A percentile compares a stretch with the other conserved stretches of the same genome.
Conservation (phyloP, 2,329 filamentous ascomycete species). For the Neonectria hederae region DNA sequence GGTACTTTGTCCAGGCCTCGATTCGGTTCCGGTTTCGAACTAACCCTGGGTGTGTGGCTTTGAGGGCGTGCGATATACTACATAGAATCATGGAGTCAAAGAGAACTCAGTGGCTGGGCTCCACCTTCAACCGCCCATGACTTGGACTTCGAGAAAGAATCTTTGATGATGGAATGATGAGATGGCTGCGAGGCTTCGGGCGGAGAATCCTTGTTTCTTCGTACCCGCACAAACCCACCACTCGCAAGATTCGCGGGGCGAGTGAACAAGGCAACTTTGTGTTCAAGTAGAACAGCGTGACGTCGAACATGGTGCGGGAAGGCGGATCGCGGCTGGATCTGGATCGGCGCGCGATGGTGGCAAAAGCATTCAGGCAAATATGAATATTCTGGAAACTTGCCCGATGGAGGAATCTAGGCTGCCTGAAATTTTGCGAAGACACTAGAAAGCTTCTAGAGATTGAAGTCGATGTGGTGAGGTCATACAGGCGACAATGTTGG, state of each 20-base stretch:
- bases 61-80: neutral
- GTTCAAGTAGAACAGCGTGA: slow-evolving; percentile 5
- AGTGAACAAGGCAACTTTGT: slow-evolving; percentile 3
- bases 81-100: too few species aligned
- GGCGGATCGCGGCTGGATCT: slow-evolving; percentile 17
- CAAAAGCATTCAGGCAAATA: neutral
- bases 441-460: neutral
- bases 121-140: neutral
- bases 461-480: neutral
- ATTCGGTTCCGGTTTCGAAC: slow-evolving; percentile 15
- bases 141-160: neutral
- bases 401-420: neutral
- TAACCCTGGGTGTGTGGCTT: slow-evolving; percentile 15
- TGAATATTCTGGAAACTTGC: slow-evolving; percentile 18
- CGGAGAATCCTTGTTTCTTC: neutral
- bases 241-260: slow-evolving; percentile 11
- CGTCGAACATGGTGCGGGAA: slow-evolving; percentile 1
- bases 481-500: neutral
- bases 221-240: neutral
- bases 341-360: slow-evolving; percentile 15
- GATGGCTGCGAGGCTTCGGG: neutral
- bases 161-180: neutral
- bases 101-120: neutral
- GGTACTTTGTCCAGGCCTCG: neutral
- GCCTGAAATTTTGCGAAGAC: neutral